Evolutionary conservation across 2,329 filamentous ascomycete genomes (phyloP).

Genomic region (Cercospora sojina): DNA sequence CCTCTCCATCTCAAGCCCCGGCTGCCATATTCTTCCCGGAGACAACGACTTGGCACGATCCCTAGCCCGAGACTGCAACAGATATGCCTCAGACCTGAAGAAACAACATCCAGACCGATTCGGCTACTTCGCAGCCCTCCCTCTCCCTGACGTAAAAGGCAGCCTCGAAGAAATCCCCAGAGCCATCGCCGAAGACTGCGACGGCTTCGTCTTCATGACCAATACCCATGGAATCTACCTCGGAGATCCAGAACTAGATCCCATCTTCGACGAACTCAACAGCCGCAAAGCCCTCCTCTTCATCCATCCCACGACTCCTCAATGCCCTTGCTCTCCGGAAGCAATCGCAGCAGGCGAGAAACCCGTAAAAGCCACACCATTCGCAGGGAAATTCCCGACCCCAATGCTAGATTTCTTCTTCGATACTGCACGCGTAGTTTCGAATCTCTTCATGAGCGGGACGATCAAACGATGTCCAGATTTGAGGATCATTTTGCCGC

Average conservation of each 20-base stretch:
- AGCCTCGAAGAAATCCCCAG: conserved; percentile 51
- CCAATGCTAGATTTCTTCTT: conserved; percentile 56
- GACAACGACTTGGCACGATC: conserved; percentile 40
- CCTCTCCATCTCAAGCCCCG: conserved; percentile 56
- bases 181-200: conserved; percentile 46
- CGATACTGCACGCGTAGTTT: conserved; percentile 51
- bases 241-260: conserved; percentile 48
- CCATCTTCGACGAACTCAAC: conserved; percentile 52
- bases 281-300: conserved; percentile 51
- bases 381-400: conserved; percentile 42
- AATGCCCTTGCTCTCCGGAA: conserved; percentile 35
- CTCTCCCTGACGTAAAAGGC: conserved; percentile 51
- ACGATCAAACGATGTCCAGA: conserved; percentile 49
- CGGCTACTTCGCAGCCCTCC: conserved; percentile 56
- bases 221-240: conserved; percentile 56
- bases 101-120: conserved; percentile 43
- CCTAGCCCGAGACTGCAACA: conserved; percentile 45
- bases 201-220: conserved; percentile 54
- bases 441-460: conserved; percentile 51
- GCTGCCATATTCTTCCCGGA: conserved; percentile 48
- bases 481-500: conserved; percentile 51
- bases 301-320: conserved; percentile 56
- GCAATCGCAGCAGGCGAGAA: conserved; percentile 22
- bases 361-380: conserved; percentile 39
- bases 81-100: conserved; percentile 45